phyloP scores from a whole-genome alignment of 257 asterid species.

The Penstemon newberryi region DNA sequence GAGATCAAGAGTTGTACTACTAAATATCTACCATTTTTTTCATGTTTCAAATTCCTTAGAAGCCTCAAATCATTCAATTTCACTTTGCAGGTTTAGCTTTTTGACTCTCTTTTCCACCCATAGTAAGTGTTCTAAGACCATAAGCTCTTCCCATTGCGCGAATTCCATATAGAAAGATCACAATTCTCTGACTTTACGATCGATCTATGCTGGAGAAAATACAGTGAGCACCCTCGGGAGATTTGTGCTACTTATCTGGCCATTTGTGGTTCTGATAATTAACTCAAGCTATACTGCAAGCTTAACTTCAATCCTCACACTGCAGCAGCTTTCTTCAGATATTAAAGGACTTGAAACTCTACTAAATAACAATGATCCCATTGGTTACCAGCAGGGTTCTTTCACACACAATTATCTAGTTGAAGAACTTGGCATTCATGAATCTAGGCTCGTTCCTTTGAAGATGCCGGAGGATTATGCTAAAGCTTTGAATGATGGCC shows the following conservation, averaged over 20 bases:
- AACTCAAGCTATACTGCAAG: constrained; percentile 67
- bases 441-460: constrained; percentile 42
- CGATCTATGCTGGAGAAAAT: constrained; percentile 45
- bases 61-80: no score
- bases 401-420: constrained; percentile 40
- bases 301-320: constrained; percentile 64
- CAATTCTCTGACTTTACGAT: background rate
- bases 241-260: constrained; percentile 57
- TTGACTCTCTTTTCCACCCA: constrained; percentile 58
- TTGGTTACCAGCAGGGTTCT: constrained; percentile 59
- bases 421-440: constrained; percentile 38
- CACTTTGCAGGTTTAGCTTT: constrained; percentile 56
- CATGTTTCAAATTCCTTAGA: no score
- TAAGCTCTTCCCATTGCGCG: no score
- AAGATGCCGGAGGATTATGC: constrained; percentile 55
- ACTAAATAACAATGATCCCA: constrained; percentile 34
- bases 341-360: constrained; percentile 54
- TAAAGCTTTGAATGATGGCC: constrained; percentile 15
- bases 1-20: no score
- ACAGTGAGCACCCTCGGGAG: constrained; percentile 52
- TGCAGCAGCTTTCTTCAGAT: constrained; percentile 32
- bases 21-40: no score
- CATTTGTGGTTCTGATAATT: constrained; percentile 52
- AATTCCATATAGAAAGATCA: background rate
- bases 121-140: constrained; percentile 34